Percentiles rank a stretch among this genome's conserved stretches.
phyloP scores from a whole-genome alignment of 2,329 filamentous ascomycete genomes.

The Monosporascus sp. region DNA sequence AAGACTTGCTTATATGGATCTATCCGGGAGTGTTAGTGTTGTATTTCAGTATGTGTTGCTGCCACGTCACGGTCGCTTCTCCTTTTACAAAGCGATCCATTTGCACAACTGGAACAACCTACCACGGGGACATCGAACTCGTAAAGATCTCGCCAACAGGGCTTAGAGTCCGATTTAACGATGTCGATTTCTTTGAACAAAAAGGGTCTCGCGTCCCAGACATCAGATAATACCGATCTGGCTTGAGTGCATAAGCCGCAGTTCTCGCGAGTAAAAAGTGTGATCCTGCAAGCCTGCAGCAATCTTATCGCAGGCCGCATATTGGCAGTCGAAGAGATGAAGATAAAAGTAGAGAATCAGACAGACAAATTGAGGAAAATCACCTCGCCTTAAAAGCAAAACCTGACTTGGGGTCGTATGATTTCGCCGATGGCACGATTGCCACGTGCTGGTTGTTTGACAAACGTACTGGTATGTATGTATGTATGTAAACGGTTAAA shows the following conservation, averaged over 20 bases:
- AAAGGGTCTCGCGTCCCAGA: constrained; percentile 64
- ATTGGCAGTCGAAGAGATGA: neutral
- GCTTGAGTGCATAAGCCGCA: constrained; percentile 68
- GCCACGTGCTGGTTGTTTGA: neutral
- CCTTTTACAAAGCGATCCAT: neutral
- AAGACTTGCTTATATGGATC: constrained; percentile 59
- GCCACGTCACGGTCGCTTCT: neutral
- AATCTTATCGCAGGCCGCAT: constrained; percentile 50
- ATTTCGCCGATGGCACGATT: neutral
- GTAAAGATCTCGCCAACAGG: constrained; percentile 64
- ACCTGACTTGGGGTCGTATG: neutral
- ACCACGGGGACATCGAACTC: constrained; percentile 81
- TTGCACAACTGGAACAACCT: constrained; percentile 23
- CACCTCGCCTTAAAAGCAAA: no score
- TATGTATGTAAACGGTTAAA: neutral
- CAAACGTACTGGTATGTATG: neutral
- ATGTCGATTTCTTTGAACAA: constrained; percentile 65
- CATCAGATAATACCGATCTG: constrained; percentile 60
- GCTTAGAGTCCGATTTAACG: constrained; percentile 53
- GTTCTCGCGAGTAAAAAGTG: constrained; percentile 66
- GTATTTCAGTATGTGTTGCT: no score
- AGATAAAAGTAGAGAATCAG: neutral
- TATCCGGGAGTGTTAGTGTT: constrained; percentile 17
- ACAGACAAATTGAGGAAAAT: neutral
- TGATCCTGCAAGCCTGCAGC: constrained; percentile 57